Conservation (phyloP, 352 stramenopile genomes). For the Pythium grandisporangium region DNA sequence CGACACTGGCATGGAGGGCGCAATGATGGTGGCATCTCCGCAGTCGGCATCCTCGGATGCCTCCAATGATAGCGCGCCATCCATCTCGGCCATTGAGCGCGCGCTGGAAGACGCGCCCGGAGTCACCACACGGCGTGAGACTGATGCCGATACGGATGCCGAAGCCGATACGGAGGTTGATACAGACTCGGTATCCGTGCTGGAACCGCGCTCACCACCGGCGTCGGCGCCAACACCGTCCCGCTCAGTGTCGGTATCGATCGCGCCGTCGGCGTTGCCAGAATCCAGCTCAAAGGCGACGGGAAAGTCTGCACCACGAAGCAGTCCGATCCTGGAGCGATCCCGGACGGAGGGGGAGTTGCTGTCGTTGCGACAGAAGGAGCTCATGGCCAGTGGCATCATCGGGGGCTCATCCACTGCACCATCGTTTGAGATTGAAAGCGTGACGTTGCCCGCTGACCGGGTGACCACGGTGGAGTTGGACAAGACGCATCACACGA, state of each 20-base stretch:
- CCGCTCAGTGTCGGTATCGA: neutral
- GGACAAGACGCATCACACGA: conserved; percentile 72
- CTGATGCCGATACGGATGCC: too few species aligned
- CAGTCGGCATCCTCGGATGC: conserved; percentile 26
- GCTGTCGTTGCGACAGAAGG: conserved; percentile 38
- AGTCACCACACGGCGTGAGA: conserved; percentile 26
- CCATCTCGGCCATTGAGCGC: conserved; percentile 30
- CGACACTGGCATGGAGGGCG: too few species aligned
- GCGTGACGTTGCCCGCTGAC: conserved; percentile 53
- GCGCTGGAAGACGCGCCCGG: conserved; percentile 15
- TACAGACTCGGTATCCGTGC: neutral
- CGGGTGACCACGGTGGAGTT: conserved; percentile 73
- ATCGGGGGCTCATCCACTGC: conserved; percentile 16
- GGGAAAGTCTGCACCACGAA: conserved; percentile 9
- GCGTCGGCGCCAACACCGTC: neutral
- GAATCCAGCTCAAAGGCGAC: conserved; percentile 1
- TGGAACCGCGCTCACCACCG: neutral
- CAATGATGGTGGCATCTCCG: conserved; percentile 1
- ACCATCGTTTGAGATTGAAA: conserved; percentile 79
- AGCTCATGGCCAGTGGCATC: conserved; percentile 37
- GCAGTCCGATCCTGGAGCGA: conserved; percentile 42
- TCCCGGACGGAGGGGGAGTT: conserved; percentile 69
- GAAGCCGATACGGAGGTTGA: conserved; percentile 16
- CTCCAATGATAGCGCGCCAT: conserved; percentile 33
- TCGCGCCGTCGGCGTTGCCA: neutral